Percentiles rank a stretch among this genome's conserved stretches.
Conservation (phyloP, 2,329 filamentous ascomycete genomes). For the Escovopsis sp. region DNA sequence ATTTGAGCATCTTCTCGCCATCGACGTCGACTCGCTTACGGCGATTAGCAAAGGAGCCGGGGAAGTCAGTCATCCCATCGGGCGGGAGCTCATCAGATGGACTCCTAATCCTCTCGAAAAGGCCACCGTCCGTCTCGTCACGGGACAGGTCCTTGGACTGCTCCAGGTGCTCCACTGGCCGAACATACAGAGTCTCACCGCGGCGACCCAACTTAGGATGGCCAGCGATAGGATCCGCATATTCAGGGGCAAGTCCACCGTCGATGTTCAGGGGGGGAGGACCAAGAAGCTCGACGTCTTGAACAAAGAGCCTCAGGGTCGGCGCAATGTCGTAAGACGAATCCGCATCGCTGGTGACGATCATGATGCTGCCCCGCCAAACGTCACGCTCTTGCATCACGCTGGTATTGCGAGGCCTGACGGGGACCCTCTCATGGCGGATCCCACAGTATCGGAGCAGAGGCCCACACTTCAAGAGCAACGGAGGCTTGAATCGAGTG, state of each 20-base stretch:
- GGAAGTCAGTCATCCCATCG: conserved; percentile 30
- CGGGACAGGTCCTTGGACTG: conserved; percentile 65
- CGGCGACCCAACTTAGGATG: conserved; percentile 72
- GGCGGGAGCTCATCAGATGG: conserved; percentile 29
- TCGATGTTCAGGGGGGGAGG: conserved; percentile 56
- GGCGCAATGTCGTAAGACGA: conserved; percentile 73
- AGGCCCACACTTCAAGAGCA: conserved; percentile 83
- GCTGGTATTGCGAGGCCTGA: conserved; percentile 11
- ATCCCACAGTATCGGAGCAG: conserved; percentile 81
- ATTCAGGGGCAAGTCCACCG: conserved; percentile 58
- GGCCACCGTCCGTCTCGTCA: conserved; percentile 63
- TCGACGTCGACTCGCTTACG: conserved; percentile 43
- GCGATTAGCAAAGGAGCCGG: conserved; percentile 38
- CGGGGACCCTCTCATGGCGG: conserved; percentile 40
- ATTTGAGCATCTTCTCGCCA: conserved; percentile 67
- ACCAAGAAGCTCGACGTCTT: conserved; percentile 68
- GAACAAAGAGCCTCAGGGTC: conserved; percentile 68
- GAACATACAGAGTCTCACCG: conserved; percentile 75
- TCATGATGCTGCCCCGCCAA: conserved; percentile 91
- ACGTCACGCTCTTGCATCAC: conserved; percentile 47
- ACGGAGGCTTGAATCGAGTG: conserved; percentile 64
- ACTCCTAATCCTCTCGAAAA: conserved; percentile 57
- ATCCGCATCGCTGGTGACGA: conserved; percentile 72
- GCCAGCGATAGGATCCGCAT: conserved; percentile 79
- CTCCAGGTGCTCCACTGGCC: conserved; percentile 73